phyloP scores from a whole-genome alignment of 2,329 filamentous ascomycete species.

The Exophiala alcalophila region DNA sequence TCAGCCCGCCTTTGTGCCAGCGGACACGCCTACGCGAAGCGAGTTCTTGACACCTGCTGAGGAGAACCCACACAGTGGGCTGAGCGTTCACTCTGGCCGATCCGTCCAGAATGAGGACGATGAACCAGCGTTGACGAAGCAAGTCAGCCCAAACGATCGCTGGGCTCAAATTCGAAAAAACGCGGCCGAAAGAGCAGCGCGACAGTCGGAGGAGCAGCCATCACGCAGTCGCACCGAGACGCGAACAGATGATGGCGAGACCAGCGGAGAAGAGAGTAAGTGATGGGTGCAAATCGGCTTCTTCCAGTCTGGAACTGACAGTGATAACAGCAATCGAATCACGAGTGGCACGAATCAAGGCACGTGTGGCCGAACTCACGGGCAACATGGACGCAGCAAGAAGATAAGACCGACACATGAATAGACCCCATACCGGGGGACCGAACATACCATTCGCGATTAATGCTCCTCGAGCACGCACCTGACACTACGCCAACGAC shows the following conservation, averaged over 20 bases:
- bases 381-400: constrained; percentile 66
- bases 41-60: constrained; percentile 21
- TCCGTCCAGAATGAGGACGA: constrained; percentile 30
- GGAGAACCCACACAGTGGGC: constrained; percentile 28
- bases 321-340: constrained; percentile 79
- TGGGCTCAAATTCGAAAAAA: constrained; percentile 98
- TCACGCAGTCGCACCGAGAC: constrained; percentile 52
- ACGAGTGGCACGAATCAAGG: constrained; percentile 95
- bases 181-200: constrained; percentile 74
- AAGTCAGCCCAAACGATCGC: constrained; percentile 60
- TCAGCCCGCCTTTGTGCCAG: constrained; percentile 77
- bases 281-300: constrained; percentile 33
- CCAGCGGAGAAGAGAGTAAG: constrained; percentile 93
- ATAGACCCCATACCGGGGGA: too few relatives aligned
- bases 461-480: too few relatives aligned
- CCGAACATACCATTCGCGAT: too few relatives aligned
- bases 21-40: constrained; percentile 44
- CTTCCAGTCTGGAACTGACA: constrained; percentile 30
- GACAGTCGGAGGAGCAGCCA: constrained; percentile 62
- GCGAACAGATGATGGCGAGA: constrained; percentile 74
- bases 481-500: too few relatives aligned
- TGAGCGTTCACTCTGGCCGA: constrained; percentile 22
- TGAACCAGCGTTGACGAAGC: constrained; percentile 22
- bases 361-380: constrained; percentile 89
- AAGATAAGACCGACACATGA: constrained; percentile 17